phyloP scores from a whole-genome alignment of 768 basidiomycete species.

The Trametes punicea region DNA sequence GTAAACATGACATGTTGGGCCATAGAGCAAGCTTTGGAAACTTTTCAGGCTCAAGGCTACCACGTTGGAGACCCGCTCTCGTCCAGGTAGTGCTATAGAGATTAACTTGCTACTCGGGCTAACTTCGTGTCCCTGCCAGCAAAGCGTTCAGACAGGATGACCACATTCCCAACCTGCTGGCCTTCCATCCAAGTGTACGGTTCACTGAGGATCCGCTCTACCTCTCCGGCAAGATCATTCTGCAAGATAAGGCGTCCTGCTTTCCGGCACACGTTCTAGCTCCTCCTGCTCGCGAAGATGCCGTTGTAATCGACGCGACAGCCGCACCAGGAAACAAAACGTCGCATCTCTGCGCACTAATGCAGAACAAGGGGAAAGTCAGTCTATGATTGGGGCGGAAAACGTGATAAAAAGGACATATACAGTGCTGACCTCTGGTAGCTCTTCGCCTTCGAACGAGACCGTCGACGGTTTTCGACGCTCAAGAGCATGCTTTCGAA shows the following conservation, averaged over 20 bases:
- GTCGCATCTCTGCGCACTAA: conserved; percentile 85
- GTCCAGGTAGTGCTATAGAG: conserved; percentile 41
- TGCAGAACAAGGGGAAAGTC: conserved; percentile 81
- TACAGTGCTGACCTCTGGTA: conserved; percentile 25
- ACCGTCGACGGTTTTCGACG: conserved; percentile 76
- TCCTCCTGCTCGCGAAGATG: conserved; percentile 52
- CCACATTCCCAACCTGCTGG: conserved; percentile 80
- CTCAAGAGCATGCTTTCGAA: conserved; percentile 82
- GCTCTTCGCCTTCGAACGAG: conserved; percentile 89
- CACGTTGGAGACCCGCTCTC: conserved; percentile 47
- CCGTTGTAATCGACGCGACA: conserved; percentile 85
- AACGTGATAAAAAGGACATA: background rate
- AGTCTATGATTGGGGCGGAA: conserved; percentile 36
- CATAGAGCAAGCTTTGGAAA: conserved; percentile 56
- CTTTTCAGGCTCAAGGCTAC: conserved; percentile 57
- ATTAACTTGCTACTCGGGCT: background rate
- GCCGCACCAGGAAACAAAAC: conserved; percentile 99
- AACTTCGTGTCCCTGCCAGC: conserved; percentile 31
- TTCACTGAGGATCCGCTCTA: conserved; percentile 76
- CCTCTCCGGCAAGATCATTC: conserved; percentile 74
- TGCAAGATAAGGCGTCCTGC: conserved; percentile 98
- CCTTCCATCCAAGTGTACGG: conserved; percentile 63
- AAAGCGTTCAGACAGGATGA: conserved; percentile 68
- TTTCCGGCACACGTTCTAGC: conserved; percentile 89
- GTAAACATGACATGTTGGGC: conserved; percentile 75